phyloP scores from a whole-genome alignment of 495 filamentous ascomycete species.

The Hypoxylon lienhwacheense region DNA sequence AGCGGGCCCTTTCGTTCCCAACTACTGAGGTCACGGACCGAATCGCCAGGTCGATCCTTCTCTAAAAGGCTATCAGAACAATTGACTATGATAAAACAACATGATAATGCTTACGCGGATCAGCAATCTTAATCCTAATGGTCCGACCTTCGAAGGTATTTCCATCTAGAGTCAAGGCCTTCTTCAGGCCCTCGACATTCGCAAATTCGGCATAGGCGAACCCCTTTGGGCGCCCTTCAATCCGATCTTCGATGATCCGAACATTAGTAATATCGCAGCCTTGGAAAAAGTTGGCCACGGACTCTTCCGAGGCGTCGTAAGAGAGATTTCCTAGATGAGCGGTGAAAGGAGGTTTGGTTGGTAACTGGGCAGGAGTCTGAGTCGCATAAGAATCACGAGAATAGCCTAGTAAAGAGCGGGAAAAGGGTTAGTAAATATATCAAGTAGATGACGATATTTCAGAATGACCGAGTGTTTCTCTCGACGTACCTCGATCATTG shows the following conservation, averaged over 20 bases:
- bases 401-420: constrained; percentile 51
- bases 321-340: constrained; percentile 95
- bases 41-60: constrained; percentile 66
- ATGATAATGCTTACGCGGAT: constrained; percentile 45
- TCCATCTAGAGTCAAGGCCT: constrained; percentile 80
- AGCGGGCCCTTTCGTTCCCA: constrained; percentile 93
- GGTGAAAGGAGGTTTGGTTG: constrained; percentile 88
- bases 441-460: too few species aligned
- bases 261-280: constrained; percentile 85
- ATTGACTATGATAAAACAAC: not conserved
- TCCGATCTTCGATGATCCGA: constrained; percentile 92
- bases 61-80: constrained; percentile 54
- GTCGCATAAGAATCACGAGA: constrained; percentile 76
- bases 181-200: constrained; percentile 84
- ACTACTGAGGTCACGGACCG: constrained; percentile 67
- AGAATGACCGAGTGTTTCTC: constrained; percentile 23
- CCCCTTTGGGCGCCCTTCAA: constrained; percentile 89
- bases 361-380: constrained; percentile 72
- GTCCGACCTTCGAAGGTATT: constrained; percentile 79
- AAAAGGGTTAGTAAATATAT: not conserved
- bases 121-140: constrained; percentile 72
- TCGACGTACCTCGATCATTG: constrained; percentile 43
- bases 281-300: constrained; percentile 81
- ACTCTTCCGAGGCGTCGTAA: constrained; percentile 81
- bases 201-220: constrained; percentile 97